A percentile compares a stretch with the other conserved stretches of the same genome.
These are phyloP conservation scores for Psilocybe tampanensis DNA, from an alignment of 768 basidiomycete species.

Conservation along the genomic window DNA sequence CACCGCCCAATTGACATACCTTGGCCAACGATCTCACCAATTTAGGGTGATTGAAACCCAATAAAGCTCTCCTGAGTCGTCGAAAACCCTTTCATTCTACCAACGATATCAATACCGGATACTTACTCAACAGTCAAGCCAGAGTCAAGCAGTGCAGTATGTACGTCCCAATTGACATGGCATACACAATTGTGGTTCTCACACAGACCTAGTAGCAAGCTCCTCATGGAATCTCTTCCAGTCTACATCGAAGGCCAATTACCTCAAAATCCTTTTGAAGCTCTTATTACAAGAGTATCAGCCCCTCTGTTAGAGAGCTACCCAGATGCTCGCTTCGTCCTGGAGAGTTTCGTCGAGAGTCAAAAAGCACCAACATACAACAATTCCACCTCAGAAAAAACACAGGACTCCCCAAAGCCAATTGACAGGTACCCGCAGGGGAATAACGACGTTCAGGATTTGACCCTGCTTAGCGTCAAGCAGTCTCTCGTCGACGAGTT, in stretches of 20 bases:
- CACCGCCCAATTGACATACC: too few species aligned
- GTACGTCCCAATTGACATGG: too few species aligned
- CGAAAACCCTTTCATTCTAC: too few species aligned
- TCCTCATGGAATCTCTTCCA: slow-evolving; percentile 5
- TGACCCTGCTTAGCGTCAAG: background rate
- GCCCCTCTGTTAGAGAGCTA: background rate
- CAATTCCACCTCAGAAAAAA: background rate
- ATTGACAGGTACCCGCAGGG: background rate
- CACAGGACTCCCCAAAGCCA: background rate
- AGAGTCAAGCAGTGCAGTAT: too few species aligned
- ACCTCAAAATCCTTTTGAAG: slow-evolving; percentile 11
- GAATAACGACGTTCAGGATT: too few species aligned
- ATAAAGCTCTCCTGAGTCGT: too few species aligned
- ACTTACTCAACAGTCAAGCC: too few species aligned
- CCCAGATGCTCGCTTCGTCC: background rate
- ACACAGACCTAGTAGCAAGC: too few species aligned
- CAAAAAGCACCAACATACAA: slow-evolving; percentile 3
- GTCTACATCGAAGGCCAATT: slow-evolving; percentile 5
- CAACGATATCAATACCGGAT: too few species aligned
- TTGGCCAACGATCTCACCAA: too few species aligned
- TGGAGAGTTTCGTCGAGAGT: slow-evolving; percentile 4
- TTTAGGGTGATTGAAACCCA: too few species aligned
- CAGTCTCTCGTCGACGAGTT: background rate
- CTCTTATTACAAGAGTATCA: slow-evolving; percentile 5
- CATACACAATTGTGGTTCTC: too few species aligned